A percentile compares a stretch with the other conserved stretches of the same genome.
Evolutionary conservation across 148 eudicot genomes (phyloP).

Genomic region (Polygonum aviculare): DNA sequence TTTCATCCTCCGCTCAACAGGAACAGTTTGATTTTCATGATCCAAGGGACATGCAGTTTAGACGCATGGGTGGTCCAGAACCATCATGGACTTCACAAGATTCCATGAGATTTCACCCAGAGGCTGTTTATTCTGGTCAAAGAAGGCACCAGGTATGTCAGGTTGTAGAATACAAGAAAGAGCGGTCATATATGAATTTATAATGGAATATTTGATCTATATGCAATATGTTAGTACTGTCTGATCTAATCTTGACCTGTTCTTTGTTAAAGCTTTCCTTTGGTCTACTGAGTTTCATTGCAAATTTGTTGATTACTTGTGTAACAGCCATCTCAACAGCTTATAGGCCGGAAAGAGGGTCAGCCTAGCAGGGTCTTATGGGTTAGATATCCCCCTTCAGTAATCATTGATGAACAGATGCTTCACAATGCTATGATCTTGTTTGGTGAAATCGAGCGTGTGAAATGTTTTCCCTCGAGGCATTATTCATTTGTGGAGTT

Average conservation of each 20-base stretch:
- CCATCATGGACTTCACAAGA: slow-evolving; percentile 53
- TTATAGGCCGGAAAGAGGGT: slow-evolving; percentile 39
- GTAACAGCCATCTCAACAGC: slow-evolving; percentile 43
- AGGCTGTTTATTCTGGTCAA: slow-evolving; percentile 40
- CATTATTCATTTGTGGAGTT: slow-evolving; percentile 70
- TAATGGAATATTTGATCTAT: neutral
- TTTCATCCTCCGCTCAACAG: slow-evolving; percentile 27
- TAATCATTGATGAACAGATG: slow-evolving; percentile 66
- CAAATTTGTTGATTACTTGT: slow-evolving; percentile 7
- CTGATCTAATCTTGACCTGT: neutral
- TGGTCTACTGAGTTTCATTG: neutral
- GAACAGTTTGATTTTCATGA: slow-evolving; percentile 61
- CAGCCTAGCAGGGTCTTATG: slow-evolving; percentile 59
- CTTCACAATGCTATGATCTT: slow-evolving; percentile 84
- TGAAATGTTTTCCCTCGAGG: slow-evolving; percentile 44
- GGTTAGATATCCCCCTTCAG: slow-evolving; percentile 67
- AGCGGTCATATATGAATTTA: neutral
- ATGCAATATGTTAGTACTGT: neutral
- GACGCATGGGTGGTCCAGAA: slow-evolving; percentile 39
- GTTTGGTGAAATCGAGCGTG: slow-evolving; percentile 75
- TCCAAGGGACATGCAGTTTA: slow-evolving; percentile 43
- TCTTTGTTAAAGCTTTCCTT: neutral
- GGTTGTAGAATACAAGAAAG: slow-evolving; percentile 1
- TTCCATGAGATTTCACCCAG: slow-evolving; percentile 27
- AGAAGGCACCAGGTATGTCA: slow-evolving; percentile 52